phyloP scores from a whole-genome alignment of 2,329 filamentous ascomycete species.

The Lecanosticta acicola region DNA sequence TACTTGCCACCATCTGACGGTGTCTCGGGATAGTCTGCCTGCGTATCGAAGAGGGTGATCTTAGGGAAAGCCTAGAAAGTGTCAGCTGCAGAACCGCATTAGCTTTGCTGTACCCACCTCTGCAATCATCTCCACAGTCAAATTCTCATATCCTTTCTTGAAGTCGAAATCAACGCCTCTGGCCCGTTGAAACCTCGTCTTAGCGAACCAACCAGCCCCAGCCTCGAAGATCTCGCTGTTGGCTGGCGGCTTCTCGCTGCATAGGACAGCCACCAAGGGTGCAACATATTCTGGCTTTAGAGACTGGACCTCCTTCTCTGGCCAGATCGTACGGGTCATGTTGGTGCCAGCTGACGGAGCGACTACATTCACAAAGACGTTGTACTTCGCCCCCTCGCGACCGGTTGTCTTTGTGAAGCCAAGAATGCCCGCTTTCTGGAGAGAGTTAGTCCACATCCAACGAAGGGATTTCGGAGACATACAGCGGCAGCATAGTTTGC shows the following conservation, averaged over 20 bases:
- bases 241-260: constrained; percentile 71
- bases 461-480: neutral
- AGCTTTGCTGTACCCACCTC: constrained; percentile 8
- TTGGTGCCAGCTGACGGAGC: constrained; percentile 92
- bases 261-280: constrained; percentile 79
- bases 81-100: constrained; percentile 61
- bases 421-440: constrained; percentile 61
- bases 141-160: constrained; percentile 7
- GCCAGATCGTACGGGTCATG: constrained; percentile 88
- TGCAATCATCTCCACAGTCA: constrained; percentile 17
- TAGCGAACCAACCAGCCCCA: constrained; percentile 83
- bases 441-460: neutral
- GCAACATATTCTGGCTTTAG: constrained; percentile 98
- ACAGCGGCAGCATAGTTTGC: constrained; percentile 75
- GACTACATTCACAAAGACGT: constrained; percentile 94
- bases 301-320: constrained; percentile 90
- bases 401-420: constrained; percentile 89
- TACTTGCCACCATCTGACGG: constrained; percentile 69
- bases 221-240: constrained; percentile 88
- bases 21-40: constrained; percentile 78
- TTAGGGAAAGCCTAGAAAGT: constrained; percentile 66
- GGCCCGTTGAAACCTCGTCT: constrained; percentile 87
- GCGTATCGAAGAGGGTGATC: constrained; percentile 79
- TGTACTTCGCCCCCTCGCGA: constrained; percentile 88
- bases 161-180: constrained; percentile 72